Conservation (phyloP, 2,329 filamentous ascomycete species). For the Xylariales sp. region DNA sequence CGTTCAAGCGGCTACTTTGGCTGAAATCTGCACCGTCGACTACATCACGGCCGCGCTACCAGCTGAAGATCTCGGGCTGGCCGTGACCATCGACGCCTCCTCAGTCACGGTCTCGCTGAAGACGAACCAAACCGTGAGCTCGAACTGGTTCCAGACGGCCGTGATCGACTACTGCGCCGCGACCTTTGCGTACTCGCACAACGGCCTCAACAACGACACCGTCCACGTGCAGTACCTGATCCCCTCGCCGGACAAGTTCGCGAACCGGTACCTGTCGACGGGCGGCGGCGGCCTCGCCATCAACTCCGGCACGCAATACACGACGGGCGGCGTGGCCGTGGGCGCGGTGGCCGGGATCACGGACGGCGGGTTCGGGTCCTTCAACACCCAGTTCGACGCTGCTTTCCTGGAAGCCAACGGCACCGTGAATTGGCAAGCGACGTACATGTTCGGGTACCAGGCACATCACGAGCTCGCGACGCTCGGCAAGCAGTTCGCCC, state of each 20-base stretch:
- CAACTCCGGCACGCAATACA: constrained; percentile 48
- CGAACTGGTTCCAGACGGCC: constrained; percentile 43
- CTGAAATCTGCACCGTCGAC: constrained; percentile 37
- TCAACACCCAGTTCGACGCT: constrained; percentile 54
- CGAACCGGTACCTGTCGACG: constrained; percentile 49
- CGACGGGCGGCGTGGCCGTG: constrained; percentile 49
- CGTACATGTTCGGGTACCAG: constrained; percentile 55
- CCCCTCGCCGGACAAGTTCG: constrained; percentile 39
- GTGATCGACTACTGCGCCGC: constrained; percentile 43
- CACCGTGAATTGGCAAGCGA: constrained; percentile 52
- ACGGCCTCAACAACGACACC: constrained; percentile 40
- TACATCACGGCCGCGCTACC: constrained; percentile 41
- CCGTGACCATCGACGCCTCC: constrained; percentile 46
- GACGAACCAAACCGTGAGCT: constrained; percentile 49
- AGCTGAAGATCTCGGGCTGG: constrained; percentile 42
- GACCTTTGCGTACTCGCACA: constrained; percentile 45
- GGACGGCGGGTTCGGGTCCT: constrained; percentile 62
- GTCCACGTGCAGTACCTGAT: constrained; percentile 43
- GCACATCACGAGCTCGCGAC: constrained; percentile 52
- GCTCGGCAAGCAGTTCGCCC: constrained; percentile 58
- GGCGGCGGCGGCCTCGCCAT: constrained; percentile 53
- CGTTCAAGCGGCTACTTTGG: constrained; percentile 20
- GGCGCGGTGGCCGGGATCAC: constrained; percentile 62
- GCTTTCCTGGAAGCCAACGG: constrained; percentile 54
- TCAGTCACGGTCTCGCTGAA: constrained; percentile 49